Evolutionary conservation across 306 rosid species (phyloP), one percentile per base, ranked within the genome.

Genomic region (Cicer yamashitae): DNA sequence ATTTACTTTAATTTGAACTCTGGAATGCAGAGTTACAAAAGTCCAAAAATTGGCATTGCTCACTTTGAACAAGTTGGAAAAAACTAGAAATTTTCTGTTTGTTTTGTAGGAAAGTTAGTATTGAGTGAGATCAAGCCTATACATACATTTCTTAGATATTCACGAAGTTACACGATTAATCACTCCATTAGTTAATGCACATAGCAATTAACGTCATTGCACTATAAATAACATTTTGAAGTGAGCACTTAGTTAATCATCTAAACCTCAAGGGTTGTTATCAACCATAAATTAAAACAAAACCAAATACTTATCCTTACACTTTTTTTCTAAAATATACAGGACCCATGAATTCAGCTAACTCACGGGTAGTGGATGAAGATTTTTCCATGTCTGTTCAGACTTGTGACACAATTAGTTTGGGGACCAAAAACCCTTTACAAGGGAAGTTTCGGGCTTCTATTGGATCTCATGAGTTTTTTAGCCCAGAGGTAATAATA

Each of bases 381-480:
- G 58, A 72, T 25, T 43, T 75, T 25, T 38, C 79, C 0, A 68
- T 45, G 14, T 22, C 65, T 39, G 50, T 37, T 48, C 70, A 68
- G 18, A 76, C 57, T 9, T 30, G 56, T 43, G 77, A 68, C 7
- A 76, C 51, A 18, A 10, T 0, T 10, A 10, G 25, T 47, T 45
- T 25, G 59, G 10, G 17, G 53, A 7, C 14, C 20, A 71, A 71
- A 30, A 76, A 74, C 8, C 70, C 82, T 56, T 38, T 58, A 18
- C 4, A 63, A 67, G 50, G 65, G 6, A 85, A 43, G 37, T 60
- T 80, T 84, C 76, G 57, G 72, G 64, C 77, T 73, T 73, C 73
- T 71, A 46, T 86, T 57, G 91, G 91, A 74, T 81, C 75, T 22
- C 85, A 84, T 20, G 91, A 89, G 54, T 43, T 82, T 70, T 75